These are phyloP conservation scores for Dactylella cylindrospora DNA, from an alignment of 2,329 filamentous ascomycete species.

Conservation along the genomic window DNA sequence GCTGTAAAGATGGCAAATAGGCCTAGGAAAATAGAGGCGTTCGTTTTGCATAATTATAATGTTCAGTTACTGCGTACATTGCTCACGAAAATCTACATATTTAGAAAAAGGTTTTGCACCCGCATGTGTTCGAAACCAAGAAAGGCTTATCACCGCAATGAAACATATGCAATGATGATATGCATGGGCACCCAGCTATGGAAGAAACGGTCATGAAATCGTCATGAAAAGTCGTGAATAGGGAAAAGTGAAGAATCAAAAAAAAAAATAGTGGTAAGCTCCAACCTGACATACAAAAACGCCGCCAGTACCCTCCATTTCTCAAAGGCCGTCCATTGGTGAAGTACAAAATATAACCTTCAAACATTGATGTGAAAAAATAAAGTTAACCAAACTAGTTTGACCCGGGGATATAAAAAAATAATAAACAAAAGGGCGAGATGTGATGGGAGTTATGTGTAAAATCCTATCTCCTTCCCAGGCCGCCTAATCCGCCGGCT, in stretches of 20 bases:
- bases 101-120: too few species aligned
- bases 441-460: not conserved
- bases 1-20: too few species aligned
- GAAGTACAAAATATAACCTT: slow-evolving; percentile 9
- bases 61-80: too few species aligned
- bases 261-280: slow-evolving; percentile 18
- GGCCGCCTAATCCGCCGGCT: slow-evolving; percentile 45
- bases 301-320: slow-evolving; percentile 50
- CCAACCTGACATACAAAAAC: slow-evolving; percentile 45
- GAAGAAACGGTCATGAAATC: slow-evolving; percentile 39
- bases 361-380: slow-evolving; percentile 4
- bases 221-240: slow-evolving; percentile 45
- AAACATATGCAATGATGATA: slow-evolving; percentile 1
- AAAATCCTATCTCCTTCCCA: slow-evolving; percentile 41
- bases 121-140: too few species aligned
- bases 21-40: too few species aligned
- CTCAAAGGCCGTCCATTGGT: slow-evolving; percentile 49
- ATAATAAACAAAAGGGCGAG: slow-evolving; percentile 1
- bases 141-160: slow-evolving; percentile 1
- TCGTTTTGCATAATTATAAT: too few species aligned
- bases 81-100: too few species aligned
- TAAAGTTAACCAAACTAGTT: not conserved
- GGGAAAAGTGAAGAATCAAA: not conserved
- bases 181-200: not conserved
- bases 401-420: too few species aligned